Conservation (phyloP, 371 early-diverging fungal species). For the Mucor lusitanicus region DNA sequence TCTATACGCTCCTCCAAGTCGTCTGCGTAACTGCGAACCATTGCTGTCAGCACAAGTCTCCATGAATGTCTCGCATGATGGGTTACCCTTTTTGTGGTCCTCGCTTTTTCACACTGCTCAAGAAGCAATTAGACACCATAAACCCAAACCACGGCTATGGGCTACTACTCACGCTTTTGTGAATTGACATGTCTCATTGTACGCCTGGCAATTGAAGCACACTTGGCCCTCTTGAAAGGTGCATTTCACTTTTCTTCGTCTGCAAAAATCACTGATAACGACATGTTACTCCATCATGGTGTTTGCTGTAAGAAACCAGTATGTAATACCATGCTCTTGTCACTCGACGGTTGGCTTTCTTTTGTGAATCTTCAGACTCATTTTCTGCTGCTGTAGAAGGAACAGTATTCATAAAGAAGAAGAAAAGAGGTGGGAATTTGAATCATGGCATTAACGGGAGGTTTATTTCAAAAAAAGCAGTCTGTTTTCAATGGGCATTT, state of each 20-base stretch:
- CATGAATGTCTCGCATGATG: neutral
- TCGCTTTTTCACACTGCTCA: constrained; percentile 26
- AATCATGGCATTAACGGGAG: no score
- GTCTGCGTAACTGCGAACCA: constrained; percentile 25
- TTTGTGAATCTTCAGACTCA: neutral
- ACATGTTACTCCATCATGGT: neutral
- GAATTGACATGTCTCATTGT: constrained; percentile 28
- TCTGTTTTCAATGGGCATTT: no score
- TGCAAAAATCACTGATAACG: constrained; percentile 39
- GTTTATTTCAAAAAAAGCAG: neutral
- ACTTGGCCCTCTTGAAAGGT: constrained; percentile 26
- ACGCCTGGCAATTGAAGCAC: constrained; percentile 37
- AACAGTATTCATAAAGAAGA: neutral
- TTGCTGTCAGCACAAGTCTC: neutral
- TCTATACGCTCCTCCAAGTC: constrained; percentile 36
- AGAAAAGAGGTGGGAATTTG: neutral
- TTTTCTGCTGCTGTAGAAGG: neutral
- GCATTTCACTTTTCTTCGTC: constrained; percentile 37
- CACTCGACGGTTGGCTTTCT: neutral
- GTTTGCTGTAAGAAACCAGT: no score
- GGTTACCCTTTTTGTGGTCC: constrained; percentile 40
- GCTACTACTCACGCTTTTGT: constrained; percentile 13
- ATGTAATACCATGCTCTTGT: constrained; percentile 9
- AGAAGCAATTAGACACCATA: neutral
- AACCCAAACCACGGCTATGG: neutral